A percentile compares a stretch with the other conserved stretches of the same genome.
phyloP scores from a whole-genome alignment of 345 rosid species.

The Populus alba region DNA sequence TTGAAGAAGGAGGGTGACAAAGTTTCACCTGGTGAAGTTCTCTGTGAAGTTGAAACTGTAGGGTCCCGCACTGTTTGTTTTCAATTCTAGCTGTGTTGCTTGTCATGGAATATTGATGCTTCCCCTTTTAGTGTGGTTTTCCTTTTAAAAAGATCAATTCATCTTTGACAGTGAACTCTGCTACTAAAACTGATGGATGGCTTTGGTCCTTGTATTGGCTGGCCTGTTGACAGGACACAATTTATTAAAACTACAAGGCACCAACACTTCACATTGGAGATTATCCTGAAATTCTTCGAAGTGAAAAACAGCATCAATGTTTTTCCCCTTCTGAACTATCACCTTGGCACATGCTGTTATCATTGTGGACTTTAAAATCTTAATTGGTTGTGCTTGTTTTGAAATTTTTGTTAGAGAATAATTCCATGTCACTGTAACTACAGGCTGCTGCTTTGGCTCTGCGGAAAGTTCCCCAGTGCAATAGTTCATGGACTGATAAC shows the following conservation, averaged over 20 bases:
- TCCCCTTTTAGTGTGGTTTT: background rate
- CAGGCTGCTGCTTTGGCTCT: slow-evolving; percentile 99
- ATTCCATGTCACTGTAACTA: slow-evolving; percentile 10
- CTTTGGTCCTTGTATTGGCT: background rate
- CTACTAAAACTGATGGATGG: background rate
- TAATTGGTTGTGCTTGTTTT: background rate
- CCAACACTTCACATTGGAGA: background rate
- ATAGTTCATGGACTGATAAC: slow-evolving; percentile 94
- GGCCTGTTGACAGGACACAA: background rate
- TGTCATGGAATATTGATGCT: slow-evolving; percentile 7
- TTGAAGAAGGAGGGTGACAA: slow-evolving; percentile 97
- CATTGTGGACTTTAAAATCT: background rate
- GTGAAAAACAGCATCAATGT: background rate
- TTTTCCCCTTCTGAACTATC: background rate
- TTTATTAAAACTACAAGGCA: background rate
- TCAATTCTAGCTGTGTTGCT: slow-evolving; percentile 5
- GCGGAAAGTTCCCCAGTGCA: slow-evolving; percentile 89
- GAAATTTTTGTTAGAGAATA: background rate
- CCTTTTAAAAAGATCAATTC: background rate
- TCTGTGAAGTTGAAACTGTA: slow-evolving; percentile 99
- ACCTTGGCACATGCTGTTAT: background rate
- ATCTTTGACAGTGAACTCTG: background rate
- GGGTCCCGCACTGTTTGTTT: slow-evolving; percentile 18
- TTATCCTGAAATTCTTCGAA: background rate
- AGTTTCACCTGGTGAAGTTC: slow-evolving; percentile 84